These are phyloP conservation scores for Mucor saturninus DNA, from an alignment of 371 early-diverging fungal genomes.

Conservation along the genomic window DNA sequence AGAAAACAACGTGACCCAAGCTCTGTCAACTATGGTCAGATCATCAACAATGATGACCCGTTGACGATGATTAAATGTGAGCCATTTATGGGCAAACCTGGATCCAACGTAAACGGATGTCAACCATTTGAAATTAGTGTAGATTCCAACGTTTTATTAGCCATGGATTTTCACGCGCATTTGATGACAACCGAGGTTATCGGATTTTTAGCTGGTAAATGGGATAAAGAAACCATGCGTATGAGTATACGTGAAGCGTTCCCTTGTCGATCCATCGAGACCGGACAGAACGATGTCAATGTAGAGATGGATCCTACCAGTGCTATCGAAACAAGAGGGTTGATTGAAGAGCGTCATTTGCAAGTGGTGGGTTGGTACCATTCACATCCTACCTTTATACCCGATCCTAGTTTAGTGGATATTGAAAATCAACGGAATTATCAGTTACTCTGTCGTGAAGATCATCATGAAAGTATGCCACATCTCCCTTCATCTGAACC, in stretches of 20 bases:
- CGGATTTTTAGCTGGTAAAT: constrained; percentile 83
- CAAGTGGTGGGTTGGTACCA: constrained; percentile 91
- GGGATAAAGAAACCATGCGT: constrained; percentile 60
- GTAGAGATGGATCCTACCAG: constrained; percentile 91
- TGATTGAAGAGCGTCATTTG: constrained; percentile 73
- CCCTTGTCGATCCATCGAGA: constrained; percentile 76
- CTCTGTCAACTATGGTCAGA: constrained; percentile 40
- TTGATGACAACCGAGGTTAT: constrained; percentile 86
- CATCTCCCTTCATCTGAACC: constrained; percentile 56
- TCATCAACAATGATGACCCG: constrained; percentile 62
- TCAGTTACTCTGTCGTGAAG: constrained; percentile 70
- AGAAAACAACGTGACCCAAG: constrained; percentile 42
- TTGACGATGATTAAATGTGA: constrained; percentile 84
- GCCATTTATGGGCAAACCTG: constrained; percentile 73
- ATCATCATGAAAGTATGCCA: constrained; percentile 18
- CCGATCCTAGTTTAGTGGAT: constrained; percentile 79
- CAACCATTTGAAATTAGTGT: constrained; percentile 81
- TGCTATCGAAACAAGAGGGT: constrained; percentile 75
- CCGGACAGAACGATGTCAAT: constrained; percentile 76
- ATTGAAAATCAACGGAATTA: constrained; percentile 85
- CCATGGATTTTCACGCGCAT: constrained; percentile 91
- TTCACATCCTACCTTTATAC: constrained; percentile 81
- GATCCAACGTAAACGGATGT: constrained; percentile 64
- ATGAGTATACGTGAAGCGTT: constrained; percentile 67
- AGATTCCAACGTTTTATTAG: constrained; percentile 75